Conservation (phyloP, 208 protist species). For the Trypanosoma conorhini region DNA sequence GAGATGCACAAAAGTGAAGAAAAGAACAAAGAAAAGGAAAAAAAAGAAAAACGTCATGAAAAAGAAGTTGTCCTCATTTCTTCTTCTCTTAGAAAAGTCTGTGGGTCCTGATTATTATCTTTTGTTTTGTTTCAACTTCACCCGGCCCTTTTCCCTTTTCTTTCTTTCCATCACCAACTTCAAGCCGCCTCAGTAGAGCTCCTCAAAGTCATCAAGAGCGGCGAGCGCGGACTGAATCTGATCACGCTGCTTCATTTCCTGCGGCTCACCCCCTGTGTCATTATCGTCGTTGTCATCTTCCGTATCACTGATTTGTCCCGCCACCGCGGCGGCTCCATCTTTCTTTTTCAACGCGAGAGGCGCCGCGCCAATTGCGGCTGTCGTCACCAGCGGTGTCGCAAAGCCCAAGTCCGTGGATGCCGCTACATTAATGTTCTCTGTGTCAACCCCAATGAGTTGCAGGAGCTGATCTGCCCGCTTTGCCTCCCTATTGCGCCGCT, state of each 20-base stretch:
- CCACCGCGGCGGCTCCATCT: neutral
- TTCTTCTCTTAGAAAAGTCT: neutral
- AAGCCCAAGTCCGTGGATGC: neutral
- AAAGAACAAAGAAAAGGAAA: constrained; percentile 22
- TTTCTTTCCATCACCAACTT: neutral
- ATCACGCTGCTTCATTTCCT: constrained; percentile 31
- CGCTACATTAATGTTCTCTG: neutral
- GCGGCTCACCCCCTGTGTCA: constrained; percentile 34
- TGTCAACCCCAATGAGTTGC: constrained; percentile 46
- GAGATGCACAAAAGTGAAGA: neutral
- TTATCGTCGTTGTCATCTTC: constrained; percentile 37
- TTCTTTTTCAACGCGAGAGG: neutral
- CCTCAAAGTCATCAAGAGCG: constrained; percentile 87
- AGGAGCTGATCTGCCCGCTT: constrained; percentile 50
- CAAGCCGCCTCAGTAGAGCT: constrained; percentile 40
- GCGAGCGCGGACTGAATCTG: constrained; percentile 76
- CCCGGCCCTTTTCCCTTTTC: neutral
- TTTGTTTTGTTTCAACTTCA: neutral
- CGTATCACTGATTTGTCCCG: constrained; percentile 10
- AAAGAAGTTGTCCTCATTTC: neutral
- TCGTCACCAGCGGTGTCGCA: neutral
- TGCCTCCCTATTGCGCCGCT: constrained; percentile 40
- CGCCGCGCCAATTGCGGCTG: neutral
- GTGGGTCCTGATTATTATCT: neutral
- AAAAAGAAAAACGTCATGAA: constrained; percentile 7